Evolutionary conservation across 805 yeast genomes (phyloP), one percentile per base, ranked within the genome.

Genomic region (Jamesozyma hellenica): DNA sequence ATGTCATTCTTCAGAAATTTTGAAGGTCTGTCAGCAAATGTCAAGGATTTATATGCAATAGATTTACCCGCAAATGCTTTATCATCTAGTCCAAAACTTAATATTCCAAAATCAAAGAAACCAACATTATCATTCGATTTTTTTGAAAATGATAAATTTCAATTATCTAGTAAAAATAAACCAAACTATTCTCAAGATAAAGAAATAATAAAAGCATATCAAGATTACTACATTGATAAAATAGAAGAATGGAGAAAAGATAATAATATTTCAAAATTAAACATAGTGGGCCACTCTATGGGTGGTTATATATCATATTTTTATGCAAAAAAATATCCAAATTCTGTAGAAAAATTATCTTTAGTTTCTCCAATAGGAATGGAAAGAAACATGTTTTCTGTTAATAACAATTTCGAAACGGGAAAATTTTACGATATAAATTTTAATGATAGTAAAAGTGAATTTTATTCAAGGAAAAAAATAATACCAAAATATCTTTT

Each of bases 1-100:
- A 90, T 94, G 18, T 77, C 86, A 40, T 90, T 77, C 50, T 72
- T 79, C 51, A 74, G 81, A 45, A 90, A 84, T 55, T 74, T 84
- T 46, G 72, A 71, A 34, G 66, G 60, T 0, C 57, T 81, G 35
- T 56, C 73, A 3, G 53, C 44, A 36, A 42, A 64, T 5, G 62
- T 79, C 8, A 75, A 75, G 1, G 79, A 71, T 33, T 52, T 83
- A 28, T 86, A 79, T 56, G 78, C 85, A 0, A 65, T 83, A 17
- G 94, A 83, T 53, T 56, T 80, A 50, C 73, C 79, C 1, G 86
- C 87, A 3, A 78, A 77, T 59, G 90, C 88, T 1, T 61, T 79
- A 12, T 78, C 87, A 0, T 58, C 74, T 11, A 60, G 80, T 43
- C 76, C 77, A 3, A 48, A 58, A 12, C 17, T 26, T 13, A 8